phyloP scores from a whole-genome alignment of 129 eudicot genomes.

The Chrysanthemum lavandulifolium region DNA sequence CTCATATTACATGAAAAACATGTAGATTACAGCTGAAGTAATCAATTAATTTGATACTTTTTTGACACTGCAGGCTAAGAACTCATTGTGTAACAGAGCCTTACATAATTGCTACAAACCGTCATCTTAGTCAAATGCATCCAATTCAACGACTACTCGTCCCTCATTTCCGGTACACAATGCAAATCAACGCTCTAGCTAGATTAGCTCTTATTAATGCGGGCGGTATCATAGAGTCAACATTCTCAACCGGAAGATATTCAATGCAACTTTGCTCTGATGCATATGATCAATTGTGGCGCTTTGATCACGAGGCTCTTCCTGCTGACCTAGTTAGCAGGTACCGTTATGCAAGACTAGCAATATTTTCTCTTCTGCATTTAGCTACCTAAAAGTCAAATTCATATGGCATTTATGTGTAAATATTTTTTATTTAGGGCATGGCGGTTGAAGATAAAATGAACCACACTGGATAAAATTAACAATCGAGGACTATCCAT shows the following conservation, averaged over 20 bases:
- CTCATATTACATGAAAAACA: too few species aligned
- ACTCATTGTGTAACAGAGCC: constrained; percentile 81
- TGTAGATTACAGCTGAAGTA: background rate
- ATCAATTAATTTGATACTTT: background rate
- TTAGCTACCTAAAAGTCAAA: background rate
- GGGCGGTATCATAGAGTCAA: constrained; percentile 55
- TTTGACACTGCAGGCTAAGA: constrained; percentile 52
- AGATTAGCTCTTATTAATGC: constrained; percentile 54
- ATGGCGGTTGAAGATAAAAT: constrained; percentile 48
- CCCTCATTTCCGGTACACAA: constrained; percentile 80
- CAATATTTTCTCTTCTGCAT: background rate
- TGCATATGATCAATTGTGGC: constrained; percentile 63
- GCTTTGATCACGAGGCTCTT: constrained; percentile 62
- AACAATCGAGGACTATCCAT: constrained; percentile 49
- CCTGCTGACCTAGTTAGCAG: constrained; percentile 69
- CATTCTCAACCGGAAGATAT: constrained; percentile 61
- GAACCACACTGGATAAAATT: constrained; percentile 37
- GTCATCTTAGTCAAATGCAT: constrained; percentile 81
- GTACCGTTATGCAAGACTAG: constrained; percentile 22
- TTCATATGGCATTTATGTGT: background rate
- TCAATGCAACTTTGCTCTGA: constrained; percentile 62
- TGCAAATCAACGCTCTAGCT: constrained; percentile 79
- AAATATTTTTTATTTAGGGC: constrained; percentile 32
- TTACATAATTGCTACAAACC: constrained; percentile 66
- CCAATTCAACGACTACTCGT: constrained; percentile 55